Evolutionary conservation across 2,329 filamentous ascomycete genomes (phyloP).

Genomic region (Neopestalotiopsis sp.): DNA sequence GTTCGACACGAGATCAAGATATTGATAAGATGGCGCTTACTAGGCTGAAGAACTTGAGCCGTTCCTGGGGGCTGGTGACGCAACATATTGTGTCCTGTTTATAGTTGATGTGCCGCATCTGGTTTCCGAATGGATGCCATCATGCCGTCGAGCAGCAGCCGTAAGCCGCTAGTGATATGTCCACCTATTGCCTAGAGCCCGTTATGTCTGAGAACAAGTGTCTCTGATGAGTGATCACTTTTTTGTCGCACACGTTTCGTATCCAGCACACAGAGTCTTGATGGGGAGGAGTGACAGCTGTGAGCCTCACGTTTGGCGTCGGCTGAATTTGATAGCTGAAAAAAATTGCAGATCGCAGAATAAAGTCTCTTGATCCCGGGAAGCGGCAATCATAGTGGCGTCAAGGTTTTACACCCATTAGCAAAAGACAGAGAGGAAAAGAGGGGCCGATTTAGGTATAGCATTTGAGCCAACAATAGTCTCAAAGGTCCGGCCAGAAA

Average conservation of each 20-base stretch:
- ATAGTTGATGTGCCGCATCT: neutral
- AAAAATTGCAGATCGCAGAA: neutral
- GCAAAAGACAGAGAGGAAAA: neutral
- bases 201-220: neutral
- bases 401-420: neutral
- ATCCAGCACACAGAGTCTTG: neutral
- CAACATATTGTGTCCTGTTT: slow-evolving; percentile 2
- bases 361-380: neutral
- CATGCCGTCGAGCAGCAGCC: neutral
- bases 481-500: neutral
- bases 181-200: neutral
- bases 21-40: neutral
- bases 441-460: neutral
- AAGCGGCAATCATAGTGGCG: slow-evolving; percentile 9
- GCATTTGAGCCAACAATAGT: neutral
- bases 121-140: neutral
- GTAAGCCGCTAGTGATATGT: neutral
- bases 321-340: neutral
- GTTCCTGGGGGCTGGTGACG: neutral
- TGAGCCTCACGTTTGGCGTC: neutral
- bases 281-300: neutral
- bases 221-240: neutral
- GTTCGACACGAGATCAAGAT: neutral
- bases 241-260: neutral
- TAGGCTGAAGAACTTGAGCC: slow-evolving; percentile 2